Evolutionary conservation across 2,329 filamentous ascomycete species (phyloP), one percentile per base, ranked within the genome.

Genomic region (Mollisia scopiformis): DNA sequence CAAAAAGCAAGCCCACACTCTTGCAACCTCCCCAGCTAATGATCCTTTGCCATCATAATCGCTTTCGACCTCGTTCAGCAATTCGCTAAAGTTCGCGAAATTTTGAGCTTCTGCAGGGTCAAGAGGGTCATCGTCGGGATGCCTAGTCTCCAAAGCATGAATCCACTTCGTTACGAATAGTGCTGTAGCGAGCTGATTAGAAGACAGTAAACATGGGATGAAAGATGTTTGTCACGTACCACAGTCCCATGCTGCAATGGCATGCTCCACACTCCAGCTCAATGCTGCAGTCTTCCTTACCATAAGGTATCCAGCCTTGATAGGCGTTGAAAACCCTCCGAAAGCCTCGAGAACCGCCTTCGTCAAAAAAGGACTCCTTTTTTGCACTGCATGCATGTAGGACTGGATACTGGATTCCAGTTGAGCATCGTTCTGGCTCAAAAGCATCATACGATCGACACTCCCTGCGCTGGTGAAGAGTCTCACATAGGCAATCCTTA

Each of bases 231-330:
- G 11, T 14, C n/a, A 37, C 33, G 33, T 65, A 71, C 69, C 65
- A 33, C 62, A 61, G 37, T 75, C 73, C 74, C 74, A 76, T 27
- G 66, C 72, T 8, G 73, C 70, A 47, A 74, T 64, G 16, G 73
- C 72, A 57, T 75, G 72, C 59, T 75, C 74, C 39, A 75, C 52
- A 46, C 72, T 73, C 69, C 71, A 75, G 7, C 63, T 69, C 21
- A 75, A 66, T 31, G 72, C 70, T 10, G 71, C 72, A 23, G 72
- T 74, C 65, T 74, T 75, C 43, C 68, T 66, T 14, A 72, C 58
- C 3, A 75, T 65, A 51, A 69, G 51, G 47, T 66, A 67, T 14
- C 73, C 71, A 25, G 69, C 64, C 31, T 66, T 68, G 7, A 72
- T 67, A 2, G 73, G 68, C 5, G 65, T 66, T 21, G 72, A 59